Conservation (phyloP, 2,329 filamentous ascomycete genomes). For the Beauveria brongniartii region DNA sequence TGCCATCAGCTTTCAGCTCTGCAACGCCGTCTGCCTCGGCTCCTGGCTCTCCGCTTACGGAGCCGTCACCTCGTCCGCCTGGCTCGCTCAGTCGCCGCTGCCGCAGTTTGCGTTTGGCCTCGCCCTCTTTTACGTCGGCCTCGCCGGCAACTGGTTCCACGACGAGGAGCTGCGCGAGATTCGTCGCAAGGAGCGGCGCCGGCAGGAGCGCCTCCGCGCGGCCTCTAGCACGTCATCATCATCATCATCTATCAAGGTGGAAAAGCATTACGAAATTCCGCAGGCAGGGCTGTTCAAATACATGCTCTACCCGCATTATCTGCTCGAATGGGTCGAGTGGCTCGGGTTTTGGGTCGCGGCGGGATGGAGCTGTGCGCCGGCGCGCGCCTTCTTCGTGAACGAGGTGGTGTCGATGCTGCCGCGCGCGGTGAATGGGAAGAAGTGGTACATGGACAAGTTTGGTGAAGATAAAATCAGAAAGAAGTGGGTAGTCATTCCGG, state of each 20-base stretch:
- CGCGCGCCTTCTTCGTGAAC: constrained; percentile 74
- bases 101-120: constrained; percentile 55
- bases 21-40: constrained; percentile 71
- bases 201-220: constrained; percentile 38
- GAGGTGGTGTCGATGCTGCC: constrained; percentile 88
- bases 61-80: constrained; percentile 48
- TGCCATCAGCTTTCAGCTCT: constrained; percentile 67
- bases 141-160: constrained; percentile 76
- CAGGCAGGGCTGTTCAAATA: constrained; percentile 73
- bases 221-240: constrained; percentile 15
- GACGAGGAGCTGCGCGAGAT: constrained; percentile 88
- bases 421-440: constrained; percentile 67
- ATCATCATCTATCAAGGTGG: constrained; percentile 35
- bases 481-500: constrained; percentile 62
- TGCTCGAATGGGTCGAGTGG: constrained; percentile 98
- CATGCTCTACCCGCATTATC: constrained; percentile 85
- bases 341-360: constrained; percentile 74
- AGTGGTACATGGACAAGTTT: constrained; percentile 86
- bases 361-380: constrained; percentile 61
- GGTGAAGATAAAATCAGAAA: constrained; percentile 70
- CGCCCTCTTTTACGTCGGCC: constrained; percentile 65
- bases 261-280: constrained; percentile 84
- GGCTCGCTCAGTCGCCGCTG: constrained; percentile 32
- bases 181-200: constrained; percentile 57
- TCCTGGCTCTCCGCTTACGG: constrained; percentile 79